phyloP scores from a whole-genome alignment of 805 yeast species.

The Kodamaea kaohsiungensis region DNA sequence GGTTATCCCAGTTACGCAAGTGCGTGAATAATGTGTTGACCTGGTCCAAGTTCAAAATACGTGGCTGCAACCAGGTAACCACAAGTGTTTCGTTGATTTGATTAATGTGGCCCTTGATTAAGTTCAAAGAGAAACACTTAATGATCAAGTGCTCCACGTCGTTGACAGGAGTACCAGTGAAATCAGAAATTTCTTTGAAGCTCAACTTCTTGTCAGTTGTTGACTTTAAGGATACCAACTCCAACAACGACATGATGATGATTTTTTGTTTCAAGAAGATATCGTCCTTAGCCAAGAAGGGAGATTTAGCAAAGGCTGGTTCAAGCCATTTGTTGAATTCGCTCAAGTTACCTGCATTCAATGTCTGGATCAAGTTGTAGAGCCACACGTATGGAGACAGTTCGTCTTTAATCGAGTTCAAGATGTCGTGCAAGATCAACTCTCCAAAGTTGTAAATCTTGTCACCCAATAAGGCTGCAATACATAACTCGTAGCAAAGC shows the following conservation, averaged over 20 bases:
- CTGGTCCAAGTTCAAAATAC: conserved; percentile 83
- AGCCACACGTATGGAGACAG: conserved; percentile 66
- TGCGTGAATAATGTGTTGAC: conserved; percentile 73
- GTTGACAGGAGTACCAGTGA: conserved; percentile 64
- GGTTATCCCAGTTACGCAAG: conserved; percentile 74
- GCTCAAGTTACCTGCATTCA: conserved; percentile 77
- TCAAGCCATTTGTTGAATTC: conserved; percentile 56
- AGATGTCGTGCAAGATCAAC: conserved; percentile 83
- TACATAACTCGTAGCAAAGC: conserved; percentile 65
- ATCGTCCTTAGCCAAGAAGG: conserved; percentile 58
- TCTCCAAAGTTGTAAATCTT: conserved; percentile 95
- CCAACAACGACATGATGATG: conserved; percentile 88
- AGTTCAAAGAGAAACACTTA: conserved; percentile 83
- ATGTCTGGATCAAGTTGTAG: conserved; percentile 62
- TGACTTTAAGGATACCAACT: conserved; percentile 76
- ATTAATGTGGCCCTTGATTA: conserved; percentile 88
- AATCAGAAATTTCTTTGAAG: conserved; percentile 68
- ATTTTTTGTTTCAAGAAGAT: conserved; percentile 84
- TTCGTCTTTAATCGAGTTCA: conserved; percentile 46
- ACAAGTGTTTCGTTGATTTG: conserved; percentile 78
- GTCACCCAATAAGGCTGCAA: conserved; percentile 89
- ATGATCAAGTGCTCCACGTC: conserved; percentile 90
- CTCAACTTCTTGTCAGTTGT: conserved; percentile 71
- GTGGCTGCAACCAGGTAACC: conserved; percentile 94
- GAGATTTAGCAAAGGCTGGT: conserved; percentile 41